Conservation (phyloP, 2,329 filamentous ascomycete species). For the Penicillium sp. region DNA sequence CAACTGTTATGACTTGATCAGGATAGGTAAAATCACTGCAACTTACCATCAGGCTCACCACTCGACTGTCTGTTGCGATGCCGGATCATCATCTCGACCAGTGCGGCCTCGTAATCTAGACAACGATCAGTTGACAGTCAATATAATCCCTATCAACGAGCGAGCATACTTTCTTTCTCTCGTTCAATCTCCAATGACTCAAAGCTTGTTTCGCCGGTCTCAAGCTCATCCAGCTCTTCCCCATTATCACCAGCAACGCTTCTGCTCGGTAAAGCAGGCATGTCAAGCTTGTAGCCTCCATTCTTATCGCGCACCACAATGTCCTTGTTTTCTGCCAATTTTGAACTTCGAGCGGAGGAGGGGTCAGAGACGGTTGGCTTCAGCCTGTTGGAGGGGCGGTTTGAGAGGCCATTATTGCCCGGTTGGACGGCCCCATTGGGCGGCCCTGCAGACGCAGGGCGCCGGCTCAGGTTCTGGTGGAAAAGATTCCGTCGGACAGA, state of each 20-base stretch:
- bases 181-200: conserved; percentile 40
- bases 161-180: conserved; percentile 43
- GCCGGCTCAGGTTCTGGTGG: conserved; percentile 44
- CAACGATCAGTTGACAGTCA: conserved; percentile 2
- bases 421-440: conserved; percentile 20
- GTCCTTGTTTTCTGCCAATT: conserved; percentile 41
- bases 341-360: conserved; percentile 16
- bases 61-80: conserved; percentile 54
- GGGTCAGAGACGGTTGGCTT: conserved; percentile 24
- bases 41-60: conserved; percentile 62
- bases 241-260: conserved; percentile 38
- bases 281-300: conserved; percentile 49
- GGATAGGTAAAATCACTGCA: neutral
- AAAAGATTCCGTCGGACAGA: conserved; percentile 48
- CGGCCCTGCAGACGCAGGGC: conserved; percentile 36
- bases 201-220: conserved; percentile 58
- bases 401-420: conserved; percentile 19
- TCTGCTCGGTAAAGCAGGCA: conserved; percentile 41
- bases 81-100: conserved; percentile 45
- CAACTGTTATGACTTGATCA: conserved; percentile 5
- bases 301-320: conserved; percentile 52
- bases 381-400: conserved; percentile 24
- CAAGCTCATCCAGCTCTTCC: conserved; percentile 44
- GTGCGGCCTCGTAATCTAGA: conserved; percentile 46
- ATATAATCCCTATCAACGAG: neutral